Base-by-base conservation (phyloP, 768 basidiomycete species). In the Ephemerocybe angulata region DNA sequence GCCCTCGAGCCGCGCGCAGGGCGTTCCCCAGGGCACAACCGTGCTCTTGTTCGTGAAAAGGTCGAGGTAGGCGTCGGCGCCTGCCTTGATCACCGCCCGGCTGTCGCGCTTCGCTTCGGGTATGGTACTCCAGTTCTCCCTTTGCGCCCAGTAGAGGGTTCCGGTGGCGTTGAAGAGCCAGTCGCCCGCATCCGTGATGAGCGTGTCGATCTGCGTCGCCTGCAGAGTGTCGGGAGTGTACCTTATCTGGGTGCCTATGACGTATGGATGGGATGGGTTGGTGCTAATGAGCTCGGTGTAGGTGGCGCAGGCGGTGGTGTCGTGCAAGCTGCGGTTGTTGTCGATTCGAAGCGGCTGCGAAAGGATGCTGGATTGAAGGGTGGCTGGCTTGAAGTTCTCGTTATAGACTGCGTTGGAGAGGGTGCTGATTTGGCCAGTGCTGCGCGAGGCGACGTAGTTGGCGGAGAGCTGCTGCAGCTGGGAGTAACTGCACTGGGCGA, bases 91-190 rank as follows among this genome's bases (percentile, higher is more conserved):
- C 13, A 47, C 50, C 21, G n/a, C 46, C 5, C 55, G 27, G 19
- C 28, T 51, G n/a, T 56, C 40, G 12, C 55, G 37, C 29, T 31
- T 56, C 22, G 17, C 50, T 3, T 19, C 28, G 12, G 55, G 55
- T 21, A 56, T 56, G 4, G 42, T 13, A 22, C 21, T 31, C 55
- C 55, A 56, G n/a, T 50, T 27, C 22, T 56, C 55, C 30, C 48
- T 22, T 4, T 33, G 22, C 4, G 38, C 55, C 38, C 31, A 50
- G 24, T 50, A 43, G 19, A 43, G 28, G 5, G 24, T 31, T 19
- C 49, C 55, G 2, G 55, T 56, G 17, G 55, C 55, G 50, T 56
- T 56, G 55, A 56, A 56, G 4, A 44, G 19, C 55, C 55, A 56
- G 28, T 56, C 55, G 8, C 50, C 50, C 5, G 48, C 49, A 27